phyloP scores from a whole-genome alignment of 2,329 filamentous ascomycete genomes.

The Xylariaceae sp. region DNA sequence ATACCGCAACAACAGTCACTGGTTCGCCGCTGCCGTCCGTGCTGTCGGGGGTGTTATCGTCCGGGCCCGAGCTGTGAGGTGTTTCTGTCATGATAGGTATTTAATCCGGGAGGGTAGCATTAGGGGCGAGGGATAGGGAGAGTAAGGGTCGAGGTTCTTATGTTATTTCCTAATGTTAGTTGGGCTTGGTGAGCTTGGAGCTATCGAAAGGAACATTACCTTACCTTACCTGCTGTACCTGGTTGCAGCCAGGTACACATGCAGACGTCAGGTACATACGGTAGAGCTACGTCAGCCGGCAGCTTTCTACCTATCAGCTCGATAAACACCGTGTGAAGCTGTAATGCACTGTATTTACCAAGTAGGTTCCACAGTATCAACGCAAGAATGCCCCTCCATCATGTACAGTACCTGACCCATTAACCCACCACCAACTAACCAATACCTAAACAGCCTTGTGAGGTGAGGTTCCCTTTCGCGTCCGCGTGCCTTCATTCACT shows the following conservation, averaged over 20 bases:
- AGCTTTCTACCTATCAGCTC: too few relatives aligned
- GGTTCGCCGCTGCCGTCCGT: neutral
- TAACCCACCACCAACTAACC: neutral
- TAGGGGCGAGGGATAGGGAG: constrained; percentile 9
- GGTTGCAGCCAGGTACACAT: too few relatives aligned
- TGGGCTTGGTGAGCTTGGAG: neutral
- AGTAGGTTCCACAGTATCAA: too few relatives aligned
- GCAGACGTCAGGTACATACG: neutral
- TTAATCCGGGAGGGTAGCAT: constrained; percentile 28
- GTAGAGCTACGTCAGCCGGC: neutral
- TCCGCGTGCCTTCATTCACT: neutral
- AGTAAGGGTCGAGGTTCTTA: neutral
- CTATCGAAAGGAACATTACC: neutral
- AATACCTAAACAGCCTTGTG: neutral
- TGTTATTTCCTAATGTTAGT: too few relatives aligned
- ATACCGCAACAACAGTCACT: constrained; percentile 6
- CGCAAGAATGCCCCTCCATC: neutral
- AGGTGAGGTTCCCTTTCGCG: neutral
- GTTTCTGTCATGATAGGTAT: constrained; percentile 47
- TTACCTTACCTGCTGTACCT: too few relatives aligned
- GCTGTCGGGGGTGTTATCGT: neutral
- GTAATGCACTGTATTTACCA: neutral
- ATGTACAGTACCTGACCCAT: too few relatives aligned
- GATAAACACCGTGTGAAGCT: neutral
- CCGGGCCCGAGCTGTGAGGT: constrained; percentile 41